A percentile compares a stretch with the other conserved stretches of the same genome.
phyloP scores from a whole-genome alignment of 352 stramenopile genomes.

The Pythium insidiosum region DNA sequence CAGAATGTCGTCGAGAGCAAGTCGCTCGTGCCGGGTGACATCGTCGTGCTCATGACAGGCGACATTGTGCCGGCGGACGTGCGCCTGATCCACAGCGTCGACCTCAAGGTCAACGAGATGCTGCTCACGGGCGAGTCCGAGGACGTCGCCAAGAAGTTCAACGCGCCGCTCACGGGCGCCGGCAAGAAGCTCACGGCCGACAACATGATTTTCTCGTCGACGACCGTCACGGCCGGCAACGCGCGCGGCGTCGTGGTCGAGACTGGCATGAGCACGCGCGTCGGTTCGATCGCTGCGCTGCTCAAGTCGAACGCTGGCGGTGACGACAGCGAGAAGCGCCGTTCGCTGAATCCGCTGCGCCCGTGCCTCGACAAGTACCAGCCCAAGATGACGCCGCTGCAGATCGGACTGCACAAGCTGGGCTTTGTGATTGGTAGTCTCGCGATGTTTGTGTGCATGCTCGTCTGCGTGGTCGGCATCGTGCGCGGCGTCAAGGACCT shows the following conservation, averaged over 20 bases:
- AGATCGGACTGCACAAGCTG: constrained; percentile 91
- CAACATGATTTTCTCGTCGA: constrained; percentile 94
- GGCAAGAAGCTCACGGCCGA: constrained; percentile 47
- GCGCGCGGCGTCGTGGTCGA: constrained; percentile 61
- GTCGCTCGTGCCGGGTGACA: constrained; percentile 63
- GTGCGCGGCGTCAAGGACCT: constrained; percentile 38
- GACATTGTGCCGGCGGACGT: constrained; percentile 92
- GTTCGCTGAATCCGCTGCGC: constrained; percentile 41
- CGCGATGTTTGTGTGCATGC: constrained; percentile 68
- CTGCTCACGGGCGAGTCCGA: constrained; percentile 91
- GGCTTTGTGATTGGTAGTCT: constrained; percentile 88
- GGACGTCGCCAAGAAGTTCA: constrained; percentile 68
- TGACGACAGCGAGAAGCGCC: constrained; percentile 12
- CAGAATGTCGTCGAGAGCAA: constrained; percentile 62
- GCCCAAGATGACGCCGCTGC: constrained; percentile 84
- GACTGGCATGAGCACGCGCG: constrained; percentile 64
- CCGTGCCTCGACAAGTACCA: constrained; percentile 53
- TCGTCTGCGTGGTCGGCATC: constrained; percentile 89
- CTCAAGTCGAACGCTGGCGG: constrained; percentile 31
- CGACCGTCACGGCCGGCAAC: constrained; percentile 69
- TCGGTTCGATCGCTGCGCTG: constrained; percentile 58
- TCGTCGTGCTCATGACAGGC: constrained; percentile 87
- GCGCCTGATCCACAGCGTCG: constrained; percentile 77
- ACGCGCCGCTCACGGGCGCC: constrained; percentile 15
- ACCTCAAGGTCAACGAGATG: constrained; percentile 91